Evolutionary conservation across 257 asterid species (phyloP).

Genomic region (Lavandula angustifolia): DNA sequence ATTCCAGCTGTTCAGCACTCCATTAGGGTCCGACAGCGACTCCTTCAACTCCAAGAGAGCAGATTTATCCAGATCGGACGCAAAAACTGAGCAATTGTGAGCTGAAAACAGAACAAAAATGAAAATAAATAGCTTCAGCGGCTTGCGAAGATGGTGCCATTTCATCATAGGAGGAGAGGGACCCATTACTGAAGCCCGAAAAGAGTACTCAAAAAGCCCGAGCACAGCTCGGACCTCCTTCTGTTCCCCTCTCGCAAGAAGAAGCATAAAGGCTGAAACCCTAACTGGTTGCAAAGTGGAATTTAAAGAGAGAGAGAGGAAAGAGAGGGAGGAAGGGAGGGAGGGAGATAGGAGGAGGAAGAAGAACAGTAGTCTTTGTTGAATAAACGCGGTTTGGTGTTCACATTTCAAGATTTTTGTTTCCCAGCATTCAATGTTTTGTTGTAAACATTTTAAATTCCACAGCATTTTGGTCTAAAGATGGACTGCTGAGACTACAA

Average conservation of each 20-base stretch:
- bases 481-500: slow-evolving; percentile 36
- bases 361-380: slow-evolving; percentile 36
- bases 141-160: slow-evolving; percentile 45
- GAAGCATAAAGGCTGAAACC: slow-evolving; percentile 43
- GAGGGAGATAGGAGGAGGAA: slow-evolving; percentile 30
- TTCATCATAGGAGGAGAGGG: slow-evolving; percentile 47
- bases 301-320: slow-evolving; percentile 32
- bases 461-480: slow-evolving; percentile 29
- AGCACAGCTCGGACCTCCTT: slow-evolving; percentile 33
- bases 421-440: slow-evolving; percentile 5
- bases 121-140: slow-evolving; percentile 57
- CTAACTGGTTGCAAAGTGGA: slow-evolving; percentile 49
- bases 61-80: slow-evolving; percentile 71
- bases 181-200: slow-evolving; percentile 71
- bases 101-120: slow-evolving; percentile 48
- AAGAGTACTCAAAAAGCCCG: slow-evolving; percentile 47
- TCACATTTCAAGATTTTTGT: slow-evolving; percentile 32
- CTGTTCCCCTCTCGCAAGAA: slow-evolving; percentile 17
- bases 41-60: slow-evolving; percentile 78
- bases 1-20: slow-evolving; percentile 66
- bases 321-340: slow-evolving; percentile 33
- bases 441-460: slow-evolving; percentile 15
- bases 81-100: slow-evolving; percentile 40
- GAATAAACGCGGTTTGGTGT: slow-evolving; percentile 53
- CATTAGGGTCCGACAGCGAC: slow-evolving; percentile 65